Conservation (phyloP, 495 filamentous ascomycete genomes). For the Talaromyces adpressus region DNA sequence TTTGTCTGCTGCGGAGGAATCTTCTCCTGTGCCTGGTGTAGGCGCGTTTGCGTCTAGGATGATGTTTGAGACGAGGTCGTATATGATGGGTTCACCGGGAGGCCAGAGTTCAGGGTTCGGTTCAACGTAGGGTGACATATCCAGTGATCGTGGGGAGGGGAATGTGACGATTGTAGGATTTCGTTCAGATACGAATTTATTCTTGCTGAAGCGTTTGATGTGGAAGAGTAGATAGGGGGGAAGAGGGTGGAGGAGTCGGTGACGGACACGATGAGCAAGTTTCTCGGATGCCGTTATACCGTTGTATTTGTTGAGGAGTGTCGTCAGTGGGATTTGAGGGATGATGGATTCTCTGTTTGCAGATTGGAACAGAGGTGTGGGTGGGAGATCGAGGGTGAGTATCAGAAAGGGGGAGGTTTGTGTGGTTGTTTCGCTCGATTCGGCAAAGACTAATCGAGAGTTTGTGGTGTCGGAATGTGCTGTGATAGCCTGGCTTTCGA, state of each 20-base stretch:
- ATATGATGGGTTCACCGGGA: conserved; percentile 80
- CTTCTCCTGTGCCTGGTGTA: conserved; percentile 66
- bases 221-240: conserved; percentile 92
- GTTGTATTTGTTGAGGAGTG: conserved; percentile 89
- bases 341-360: conserved; percentile 88
- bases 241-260: conserved; percentile 85
- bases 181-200: conserved; percentile 91
- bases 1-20: conserved; percentile 72
- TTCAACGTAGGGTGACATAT: conserved; percentile 84
- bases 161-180: conserved; percentile 99
- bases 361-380: conserved; percentile 96
- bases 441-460: conserved; percentile 89
- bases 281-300: conserved; percentile 83
- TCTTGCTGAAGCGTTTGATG: conserved; percentile 92
- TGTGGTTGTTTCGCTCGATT: conserved; percentile 73
- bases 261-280: conserved; percentile 74
- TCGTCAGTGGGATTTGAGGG: conserved; percentile 87
- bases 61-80: conserved; percentile 94
- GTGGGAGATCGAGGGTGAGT: conserved; percentile 84
- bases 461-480: conserved; percentile 75
- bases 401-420: conserved; percentile 75
- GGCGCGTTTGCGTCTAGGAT: conserved; percentile 64
- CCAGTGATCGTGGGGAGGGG: conserved; percentile 65
- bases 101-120: conserved; percentile 55
- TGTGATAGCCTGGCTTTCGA: conserved; percentile 92